Percentiles rank a stretch among this genome's conserved stretches.
phyloP scores from a whole-genome alignment of 2,329 filamentous ascomycete species.

The Parascedosporium putredinis region DNA sequence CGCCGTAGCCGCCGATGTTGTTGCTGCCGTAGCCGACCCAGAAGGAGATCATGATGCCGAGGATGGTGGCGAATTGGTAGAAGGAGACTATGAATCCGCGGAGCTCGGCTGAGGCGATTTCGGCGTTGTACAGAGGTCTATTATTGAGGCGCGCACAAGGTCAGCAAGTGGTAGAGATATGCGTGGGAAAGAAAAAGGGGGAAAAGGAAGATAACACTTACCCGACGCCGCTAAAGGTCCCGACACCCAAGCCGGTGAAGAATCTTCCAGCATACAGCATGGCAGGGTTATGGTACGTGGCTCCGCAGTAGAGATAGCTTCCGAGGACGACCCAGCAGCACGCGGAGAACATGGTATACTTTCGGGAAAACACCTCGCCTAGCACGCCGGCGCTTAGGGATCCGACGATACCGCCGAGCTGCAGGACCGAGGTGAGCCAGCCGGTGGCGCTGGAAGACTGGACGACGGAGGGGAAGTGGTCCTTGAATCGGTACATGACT shows the following conservation, averaged over 20 bases:
- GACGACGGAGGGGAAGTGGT: slow-evolving; percentile 37
- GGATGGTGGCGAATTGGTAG: slow-evolving; percentile 52
- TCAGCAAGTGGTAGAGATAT: no score
- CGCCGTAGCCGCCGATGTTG: slow-evolving; percentile 35
- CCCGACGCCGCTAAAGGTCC: slow-evolving; percentile 31
- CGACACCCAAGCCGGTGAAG: slow-evolving; percentile 38
- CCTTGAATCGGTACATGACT: slow-evolving; percentile 39
- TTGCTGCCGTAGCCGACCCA: slow-evolving; percentile 35
- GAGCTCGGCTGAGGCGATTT: slow-evolving; percentile 52
- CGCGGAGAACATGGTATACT: slow-evolving; percentile 40
- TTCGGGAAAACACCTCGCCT: slow-evolving; percentile 37
- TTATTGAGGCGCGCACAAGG: neutral
- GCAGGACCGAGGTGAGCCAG: slow-evolving; percentile 40
- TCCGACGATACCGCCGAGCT: slow-evolving; percentile 38
- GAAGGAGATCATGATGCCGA: slow-evolving; percentile 42
- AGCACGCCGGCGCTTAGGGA: slow-evolving; percentile 36
- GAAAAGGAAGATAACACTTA: no score
- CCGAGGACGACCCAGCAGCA: slow-evolving; percentile 35
- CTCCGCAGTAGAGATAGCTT: slow-evolving; percentile 26
- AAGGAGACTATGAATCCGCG: slow-evolving; percentile 54
- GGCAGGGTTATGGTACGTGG: slow-evolving; percentile 24
- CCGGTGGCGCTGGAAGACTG: slow-evolving; percentile 34
- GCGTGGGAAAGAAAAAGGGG: no score
- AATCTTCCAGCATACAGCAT: slow-evolving; percentile 38
- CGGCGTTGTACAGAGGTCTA: slow-evolving; percentile 36